Evolutionary conservation across 192 early-diverging fungal species (phyloP), one percentile per base, ranked within the genome.

Genomic region (Gonapodya prolifera): DNA sequence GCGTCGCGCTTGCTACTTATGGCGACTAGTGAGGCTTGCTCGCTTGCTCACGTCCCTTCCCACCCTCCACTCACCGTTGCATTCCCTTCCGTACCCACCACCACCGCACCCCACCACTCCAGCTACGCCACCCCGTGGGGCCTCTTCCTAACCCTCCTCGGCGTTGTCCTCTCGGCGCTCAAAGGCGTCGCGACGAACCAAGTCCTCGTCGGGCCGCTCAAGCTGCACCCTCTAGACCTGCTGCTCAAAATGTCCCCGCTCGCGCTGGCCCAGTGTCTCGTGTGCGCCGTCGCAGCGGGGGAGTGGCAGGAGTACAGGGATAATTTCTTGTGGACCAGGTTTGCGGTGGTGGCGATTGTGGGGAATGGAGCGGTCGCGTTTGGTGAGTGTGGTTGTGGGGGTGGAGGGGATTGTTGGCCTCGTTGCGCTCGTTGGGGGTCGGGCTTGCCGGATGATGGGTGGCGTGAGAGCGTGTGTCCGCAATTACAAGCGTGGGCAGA

Each of bases 131-230:
- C 71, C 76, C 13, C 76, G 1, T 1, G 61, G 78, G 81, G 94
- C 0, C 89, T 95, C 75, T 77, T 94, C 33, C 77, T 94, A 36
- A 96, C 95, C 0, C 84, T 95, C 0, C 75, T 94, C 0, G 95
- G 95, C 34, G 91, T 91, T 0, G 77, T 94, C 0, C 81, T 96
- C 75, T 91, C 92, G 0, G 90, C 95, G 0, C 69, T 88, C 32
- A 96, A 96, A 82, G 94, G 92, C 0, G 90, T 95, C 2, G 88
- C 90, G 2, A 96, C 95, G 1, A 95, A 96, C 82, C 82, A 84
- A 0, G 86, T 96, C 2, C 88, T 91, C 70, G 91, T 92, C 17
- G 94, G 95, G 69, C 81, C 86, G 30, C 87, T 95, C 33, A 91
- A 92, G 71, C 89, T 95, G 1, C 88, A 92, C 71, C 92, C 95